A percentile compares a stretch with the other conserved stretches of the same genome.
These are phyloP conservation scores for Lablab purpureus DNA, from an alignment of 306 rosid genomes.

Conservation along the genomic window DNA sequence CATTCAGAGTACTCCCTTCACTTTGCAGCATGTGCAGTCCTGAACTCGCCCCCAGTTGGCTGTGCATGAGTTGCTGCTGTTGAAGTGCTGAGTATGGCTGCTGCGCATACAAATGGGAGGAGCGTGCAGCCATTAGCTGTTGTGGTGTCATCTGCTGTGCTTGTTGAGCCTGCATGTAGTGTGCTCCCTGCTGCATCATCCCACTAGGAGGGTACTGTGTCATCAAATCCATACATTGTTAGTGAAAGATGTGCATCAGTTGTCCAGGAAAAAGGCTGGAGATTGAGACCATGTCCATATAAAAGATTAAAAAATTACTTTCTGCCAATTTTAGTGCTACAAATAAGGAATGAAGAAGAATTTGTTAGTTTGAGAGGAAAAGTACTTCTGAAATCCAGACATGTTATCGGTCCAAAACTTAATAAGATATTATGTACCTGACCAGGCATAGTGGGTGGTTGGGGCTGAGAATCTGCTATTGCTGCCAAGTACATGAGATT, in stretches of 20 bases:
- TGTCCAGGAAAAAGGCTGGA: background rate
- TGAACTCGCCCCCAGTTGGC: slow-evolving; percentile 67
- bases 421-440: slow-evolving; percentile 70
- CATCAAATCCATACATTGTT: background rate
- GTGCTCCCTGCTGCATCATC: slow-evolving; percentile 84
- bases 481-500: slow-evolving; percentile 99
- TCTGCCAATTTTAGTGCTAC: no score
- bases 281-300: background rate
- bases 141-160: slow-evolving; percentile 89
- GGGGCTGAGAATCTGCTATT: slow-evolving; percentile 99
- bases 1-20: slow-evolving; percentile 62
- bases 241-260: background rate
- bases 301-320: background rate
- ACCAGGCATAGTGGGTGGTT: slow-evolving; percentile 80
- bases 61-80: slow-evolving; percentile 73
- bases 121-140: slow-evolving; percentile 88
- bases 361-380: no score
- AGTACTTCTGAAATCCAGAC: no score
- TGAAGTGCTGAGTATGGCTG: slow-evolving; percentile 83
- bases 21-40: slow-evolving; percentile 86
- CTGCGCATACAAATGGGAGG: slow-evolving; percentile 85
- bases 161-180: slow-evolving; percentile 90
- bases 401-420: background rate
- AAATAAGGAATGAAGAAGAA: no score
- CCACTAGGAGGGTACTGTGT: slow-evolving; percentile 78